These are phyloP conservation scores for Cladobotryum mycophilum DNA, from an alignment of 2,329 filamentous ascomycete species.

Conservation along the genomic window DNA sequence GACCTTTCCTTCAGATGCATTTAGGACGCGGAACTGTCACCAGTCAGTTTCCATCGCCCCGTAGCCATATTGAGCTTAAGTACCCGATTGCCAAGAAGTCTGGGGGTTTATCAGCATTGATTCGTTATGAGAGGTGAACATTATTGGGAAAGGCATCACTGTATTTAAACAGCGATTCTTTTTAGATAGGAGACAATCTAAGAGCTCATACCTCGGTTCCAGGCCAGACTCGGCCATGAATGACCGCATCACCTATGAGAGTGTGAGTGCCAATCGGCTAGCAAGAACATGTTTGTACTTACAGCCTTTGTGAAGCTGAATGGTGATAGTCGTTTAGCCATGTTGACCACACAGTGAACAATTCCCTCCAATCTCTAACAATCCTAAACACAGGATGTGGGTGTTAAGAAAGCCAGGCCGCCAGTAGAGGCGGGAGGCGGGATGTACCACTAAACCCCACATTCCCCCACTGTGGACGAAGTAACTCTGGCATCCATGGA, in stretches of 20 bases:
- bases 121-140: too few relatives aligned
- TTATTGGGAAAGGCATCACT: too few relatives aligned
- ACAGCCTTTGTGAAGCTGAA: conserved; percentile 31
- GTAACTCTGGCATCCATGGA: too few relatives aligned
- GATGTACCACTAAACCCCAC: too few relatives aligned
- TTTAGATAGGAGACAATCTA: not conserved
- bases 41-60: not conserved
- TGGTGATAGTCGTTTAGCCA: conserved; percentile 30
- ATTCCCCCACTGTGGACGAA: too few relatives aligned
- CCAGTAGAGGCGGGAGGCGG: too few relatives aligned
- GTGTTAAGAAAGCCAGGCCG: too few relatives aligned
- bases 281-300: not conserved
- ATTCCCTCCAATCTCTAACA: too few relatives aligned
- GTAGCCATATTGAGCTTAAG: not conserved
- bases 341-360: conserved; percentile 8
- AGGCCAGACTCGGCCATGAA: conserved; percentile 82
- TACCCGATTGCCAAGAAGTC: conserved; percentile 23
- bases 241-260: conserved; percentile 67
- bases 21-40: conserved; percentile 57
- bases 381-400: too few relatives aligned
- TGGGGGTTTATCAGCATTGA: conserved; percentile 8
- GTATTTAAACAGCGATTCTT: too few relatives aligned
- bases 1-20: conserved; percentile 59
- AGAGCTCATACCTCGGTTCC: conserved; percentile 66
- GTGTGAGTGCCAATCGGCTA: not conserved